Evolutionary conservation across 2,329 filamentous ascomycete species (phyloP), one percentile per base, ranked within the genome.

Genomic region (Cordyceps fumosorosea): DNA sequence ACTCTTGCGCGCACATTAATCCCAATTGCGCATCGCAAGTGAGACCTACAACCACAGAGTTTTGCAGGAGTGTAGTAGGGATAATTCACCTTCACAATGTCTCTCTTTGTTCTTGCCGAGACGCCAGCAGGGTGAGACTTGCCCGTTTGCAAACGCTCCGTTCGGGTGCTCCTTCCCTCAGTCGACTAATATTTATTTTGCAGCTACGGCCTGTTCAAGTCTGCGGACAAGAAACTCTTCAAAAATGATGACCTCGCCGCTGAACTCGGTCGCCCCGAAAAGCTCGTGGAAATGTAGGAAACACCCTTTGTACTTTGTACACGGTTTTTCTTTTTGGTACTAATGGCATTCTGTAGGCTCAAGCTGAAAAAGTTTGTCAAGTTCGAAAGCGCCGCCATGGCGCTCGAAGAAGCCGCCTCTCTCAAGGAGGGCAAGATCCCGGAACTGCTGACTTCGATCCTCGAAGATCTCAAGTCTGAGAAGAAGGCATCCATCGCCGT

Each of bases 301-400:
- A 7, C n/a, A 20, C 37, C 20, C 16, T 5, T 22, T n/a, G 53
- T 44, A 26, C 47, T 44, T 47, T 56, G 32, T 18, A 61, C 48
- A 50, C 26, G 24, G 29, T 29, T 29, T 29, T 6, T 47, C 20
- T 20, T 65, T 24, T 55, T 63, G 55, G 64, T 54, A 61, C 61
- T 63, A 48, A 53, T 63, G 12, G 48, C 56, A 63, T 50, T 32
- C 7, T 63, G 16, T 68, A 93, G 89, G 77, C 80, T 99, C 71
- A 97, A 96, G 80, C 83, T 98, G 74, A 98, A 98, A 84, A 89
- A 93, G 76, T 98, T 99, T 78, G 83, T 90, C 77, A 98, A 98
- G 81, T 99, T 97, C 78, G 91, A 96, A 75, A 96, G 91, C 77
- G 93, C 95, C 66, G 88, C 90, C 66, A 88, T 87, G 66, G 95